These are phyloP conservation scores for Rhinocladiella mackenziei DNA, from an alignment of 2,329 filamentous ascomycete species.

Conservation along the genomic window DNA sequence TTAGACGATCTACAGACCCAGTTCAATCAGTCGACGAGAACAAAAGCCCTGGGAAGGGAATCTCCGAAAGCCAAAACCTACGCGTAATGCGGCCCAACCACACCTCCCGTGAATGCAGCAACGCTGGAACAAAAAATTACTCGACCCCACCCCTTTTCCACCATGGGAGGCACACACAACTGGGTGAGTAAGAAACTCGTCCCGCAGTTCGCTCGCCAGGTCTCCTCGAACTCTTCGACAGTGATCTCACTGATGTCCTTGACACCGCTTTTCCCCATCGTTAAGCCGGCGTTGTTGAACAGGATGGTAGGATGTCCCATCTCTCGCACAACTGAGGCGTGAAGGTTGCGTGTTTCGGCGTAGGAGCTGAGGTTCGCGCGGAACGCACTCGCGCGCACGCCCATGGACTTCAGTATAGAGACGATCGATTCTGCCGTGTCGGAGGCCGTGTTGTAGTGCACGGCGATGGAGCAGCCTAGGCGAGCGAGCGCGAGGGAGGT, in stretches of 20 bases:
- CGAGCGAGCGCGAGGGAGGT: constrained; percentile 40
- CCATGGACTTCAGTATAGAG: constrained; percentile 30
- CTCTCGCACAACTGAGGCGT: constrained; percentile 33
- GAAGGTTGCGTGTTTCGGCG: constrained; percentile 35
- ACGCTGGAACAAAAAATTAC: constrained; percentile 63
- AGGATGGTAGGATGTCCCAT: constrained; percentile 39
- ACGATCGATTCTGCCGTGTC: constrained; percentile 34
- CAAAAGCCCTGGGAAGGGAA: no score
- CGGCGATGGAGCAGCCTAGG: constrained; percentile 42
- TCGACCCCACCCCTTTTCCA: constrained; percentile 56
- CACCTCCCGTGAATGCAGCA: constrained; percentile 59
- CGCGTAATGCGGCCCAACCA: constrained; percentile 55
- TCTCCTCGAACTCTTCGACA: constrained; percentile 62
- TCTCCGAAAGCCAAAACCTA: constrained; percentile 31
- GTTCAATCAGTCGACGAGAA: constrained; percentile 28
- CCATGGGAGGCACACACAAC: constrained; percentile 58
- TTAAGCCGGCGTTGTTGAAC: constrained; percentile 54
- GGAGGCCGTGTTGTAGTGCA: constrained; percentile 42
- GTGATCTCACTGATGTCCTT: constrained; percentile 53
- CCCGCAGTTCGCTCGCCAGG: constrained; percentile 58
- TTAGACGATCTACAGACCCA: constrained; percentile 35
- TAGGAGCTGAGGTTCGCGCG: constrained; percentile 39
- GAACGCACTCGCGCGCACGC: constrained; percentile 34
- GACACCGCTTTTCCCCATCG: constrained; percentile 53
- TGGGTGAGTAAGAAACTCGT: constrained; percentile 61